Base-by-base conservation (phyloP, 495 filamentous ascomycete species). In the Oleoguttula mirabilis region DNA sequence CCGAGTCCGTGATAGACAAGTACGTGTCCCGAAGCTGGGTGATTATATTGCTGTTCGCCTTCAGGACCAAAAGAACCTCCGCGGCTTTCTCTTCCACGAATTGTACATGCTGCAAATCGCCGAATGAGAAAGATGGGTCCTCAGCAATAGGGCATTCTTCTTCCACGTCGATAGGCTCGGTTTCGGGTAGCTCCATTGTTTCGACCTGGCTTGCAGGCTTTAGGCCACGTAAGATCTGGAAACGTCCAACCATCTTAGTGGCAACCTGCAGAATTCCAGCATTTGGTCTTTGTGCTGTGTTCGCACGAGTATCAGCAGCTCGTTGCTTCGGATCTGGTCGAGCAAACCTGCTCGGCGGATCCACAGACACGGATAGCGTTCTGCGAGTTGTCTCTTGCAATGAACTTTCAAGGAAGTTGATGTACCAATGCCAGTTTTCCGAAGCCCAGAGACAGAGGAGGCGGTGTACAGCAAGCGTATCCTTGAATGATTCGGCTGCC, bases 41-140 rank as follows among this genome's bases (percentile, higher is more conserved):
- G 25, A 28, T 28, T 7, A 28, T n/a, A n/a, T n/a, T 28, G 25
- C 7, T n/a, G 25, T 28, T 28, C 7, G 25, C 7, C 25, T n/a
- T 57, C 1, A 69, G 49, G 12, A 64, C 45, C 45, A 60, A 55
- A 36, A 59, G 54, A 3, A 43, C 57, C 20, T 62, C 58, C 32
- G 55, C 55, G 7, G 51, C 46, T 43, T 57, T 54, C 11, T 69
- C 66, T 44, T 65, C 58, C 31, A 39, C 59, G 15, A 41, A 42
- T 27, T 67, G 65, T 12, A 66, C 34, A 19, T 36, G 31, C 47
- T 62, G 61, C 2, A 69, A 47, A 40, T 64, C 48, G 20, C 38
- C 19, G 15, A 35, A 35, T 7, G 32, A 35, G 32, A 35, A 50
- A 19, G 35, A 2, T 56, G 41, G 0, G 25, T 28, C 25, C 7